Percentiles rank a stretch among this genome's conserved stretches.
Conservation (phyloP, 2,329 filamentous ascomycete species). For the Microdochium trichocladiopsis region DNA sequence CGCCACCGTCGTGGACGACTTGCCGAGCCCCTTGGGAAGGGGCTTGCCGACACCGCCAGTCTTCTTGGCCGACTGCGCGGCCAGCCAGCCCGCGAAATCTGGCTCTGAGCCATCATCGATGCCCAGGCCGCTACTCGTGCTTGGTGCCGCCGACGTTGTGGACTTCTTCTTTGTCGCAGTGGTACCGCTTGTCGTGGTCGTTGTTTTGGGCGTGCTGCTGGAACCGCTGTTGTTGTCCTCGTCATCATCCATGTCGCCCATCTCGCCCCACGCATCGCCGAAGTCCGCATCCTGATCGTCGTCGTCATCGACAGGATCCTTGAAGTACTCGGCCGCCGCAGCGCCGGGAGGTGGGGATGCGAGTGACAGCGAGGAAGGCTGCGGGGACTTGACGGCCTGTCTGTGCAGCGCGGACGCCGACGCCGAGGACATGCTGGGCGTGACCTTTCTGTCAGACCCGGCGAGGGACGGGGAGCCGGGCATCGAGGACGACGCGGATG, state of each 20-base stretch:
- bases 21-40: slow-evolving; percentile 77
- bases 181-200: slow-evolving; percentile 13
- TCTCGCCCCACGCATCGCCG: slow-evolving; percentile 72
- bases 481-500: slow-evolving; percentile 32
- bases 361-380: slow-evolving; percentile 34
- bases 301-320: slow-evolving; percentile 39
- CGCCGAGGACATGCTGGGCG: slow-evolving; percentile 28
- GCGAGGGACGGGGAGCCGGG: slow-evolving; percentile 28
- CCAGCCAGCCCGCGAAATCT: slow-evolving; percentile 93
- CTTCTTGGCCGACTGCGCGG: slow-evolving; percentile 76
- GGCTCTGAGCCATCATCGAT: slow-evolving; percentile 85
- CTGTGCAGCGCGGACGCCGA: slow-evolving; percentile 54
- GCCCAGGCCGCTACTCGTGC: slow-evolving; percentile 24
- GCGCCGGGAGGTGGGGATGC: slow-evolving; percentile 39
- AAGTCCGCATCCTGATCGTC: slow-evolving; percentile 48
- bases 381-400: slow-evolving; percentile 49
- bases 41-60: slow-evolving; percentile 44
- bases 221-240: slow-evolving; percentile 35
- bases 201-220: slow-evolving; percentile 28
- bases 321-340: slow-evolving; percentile 25
- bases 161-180: slow-evolving; percentile 23
- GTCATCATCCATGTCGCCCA: slow-evolving; percentile 50
- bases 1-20: slow-evolving; percentile 36
- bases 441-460: slow-evolving; percentile 13
- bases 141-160: slow-evolving; percentile 20